Percentiles rank a stretch among this genome's conserved stretches.
Evolutionary conservation across 176 grass and related monocot genomes (phyloP).

Genomic region (Eremochloa ophiuroides): DNA sequence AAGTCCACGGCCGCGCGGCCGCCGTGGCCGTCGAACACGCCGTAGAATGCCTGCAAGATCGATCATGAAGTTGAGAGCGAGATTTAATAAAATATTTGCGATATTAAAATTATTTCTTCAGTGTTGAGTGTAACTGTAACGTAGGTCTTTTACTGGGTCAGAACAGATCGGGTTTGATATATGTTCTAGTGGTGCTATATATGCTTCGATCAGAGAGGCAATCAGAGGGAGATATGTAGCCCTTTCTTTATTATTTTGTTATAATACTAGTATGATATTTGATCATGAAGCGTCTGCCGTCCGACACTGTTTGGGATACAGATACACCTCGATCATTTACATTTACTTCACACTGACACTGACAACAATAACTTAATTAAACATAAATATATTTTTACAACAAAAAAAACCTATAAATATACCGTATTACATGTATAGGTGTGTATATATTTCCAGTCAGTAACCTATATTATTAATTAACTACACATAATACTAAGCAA

Average conservation of each 20-base stretch:
- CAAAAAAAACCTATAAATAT: not conserved
- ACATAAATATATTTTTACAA: not conserved
- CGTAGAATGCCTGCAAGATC: conserved; percentile 71
- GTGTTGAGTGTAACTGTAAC: not conserved
- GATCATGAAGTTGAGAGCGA: not conserved
- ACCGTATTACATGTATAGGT: no score
- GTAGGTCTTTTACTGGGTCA: not conserved
- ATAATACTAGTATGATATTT: not conserved
- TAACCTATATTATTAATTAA: no score
- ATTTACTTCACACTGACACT: not conserved
- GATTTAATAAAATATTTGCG: not conserved
- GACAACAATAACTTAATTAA: not conserved
- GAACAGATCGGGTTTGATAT: not conserved
- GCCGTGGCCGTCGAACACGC: conserved; percentile 84
- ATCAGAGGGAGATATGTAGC: not conserved
- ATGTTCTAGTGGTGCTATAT: not conserved
- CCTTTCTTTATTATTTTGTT: not conserved
- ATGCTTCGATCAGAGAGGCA: not conserved
- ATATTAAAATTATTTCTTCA: not conserved
- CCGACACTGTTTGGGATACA: not conserved
- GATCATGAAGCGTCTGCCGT: not conserved
- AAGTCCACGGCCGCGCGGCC: conserved; percentile 75
- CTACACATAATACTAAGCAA: no score
- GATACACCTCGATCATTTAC: not conserved
- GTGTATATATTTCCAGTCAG: no score